These are phyloP conservation scores for Fragaria ananassa DNA, from an alignment of 306 rosid species.

Conservation along the genomic window DNA sequence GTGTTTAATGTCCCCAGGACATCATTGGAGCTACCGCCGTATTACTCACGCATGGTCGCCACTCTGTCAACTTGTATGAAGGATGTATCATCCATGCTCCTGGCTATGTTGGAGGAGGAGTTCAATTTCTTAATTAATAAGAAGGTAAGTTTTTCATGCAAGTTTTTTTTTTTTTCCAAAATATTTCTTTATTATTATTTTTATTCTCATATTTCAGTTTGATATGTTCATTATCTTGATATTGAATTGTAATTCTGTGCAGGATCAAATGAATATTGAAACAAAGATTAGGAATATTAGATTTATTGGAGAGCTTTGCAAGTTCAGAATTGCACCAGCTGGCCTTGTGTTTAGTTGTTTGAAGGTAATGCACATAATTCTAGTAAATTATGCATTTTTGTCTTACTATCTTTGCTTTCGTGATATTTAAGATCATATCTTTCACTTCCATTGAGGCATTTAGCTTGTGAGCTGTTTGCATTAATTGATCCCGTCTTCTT, in stretches of 20 bases:
- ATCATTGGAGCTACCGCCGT: slow-evolving; percentile 82
- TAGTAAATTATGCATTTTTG: background rate
- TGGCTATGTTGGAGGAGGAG: slow-evolving; percentile 95
- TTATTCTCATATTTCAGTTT: background rate
- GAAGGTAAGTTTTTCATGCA: slow-evolving; percentile 52
- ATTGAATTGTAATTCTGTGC: slow-evolving; percentile 35
- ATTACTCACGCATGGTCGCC: slow-evolving; percentile 95
- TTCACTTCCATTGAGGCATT: slow-evolving; percentile 2
- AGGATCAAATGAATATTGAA: slow-evolving; percentile 99
- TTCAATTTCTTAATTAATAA: slow-evolving; percentile 92
- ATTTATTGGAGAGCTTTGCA: slow-evolving; percentile 99
- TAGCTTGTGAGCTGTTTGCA: slow-evolving; percentile 1
- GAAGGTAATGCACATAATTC: slow-evolving; percentile 58
- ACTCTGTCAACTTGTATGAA: slow-evolving; percentile 98
- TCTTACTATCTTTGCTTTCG: background rate
- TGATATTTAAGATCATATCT: slow-evolving; percentile 2
- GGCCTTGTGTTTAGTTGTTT: slow-evolving; percentile 91
- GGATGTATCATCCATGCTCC: slow-evolving; percentile 81
- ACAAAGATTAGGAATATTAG: slow-evolving; percentile 94
- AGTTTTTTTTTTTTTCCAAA: background rate
- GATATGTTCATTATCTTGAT: background rate
- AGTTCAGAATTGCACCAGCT: slow-evolving; percentile 83
- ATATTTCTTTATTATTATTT: background rate
- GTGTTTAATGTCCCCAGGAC: slow-evolving; percentile 97
- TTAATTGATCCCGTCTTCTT: slow-evolving; percentile 8